A percentile compares a stretch with the other conserved stretches of the same genome.
Evolutionary conservation across 139 green algal species (phyloP).

Genomic region (Chlamydomonas schloesseri): DNA sequence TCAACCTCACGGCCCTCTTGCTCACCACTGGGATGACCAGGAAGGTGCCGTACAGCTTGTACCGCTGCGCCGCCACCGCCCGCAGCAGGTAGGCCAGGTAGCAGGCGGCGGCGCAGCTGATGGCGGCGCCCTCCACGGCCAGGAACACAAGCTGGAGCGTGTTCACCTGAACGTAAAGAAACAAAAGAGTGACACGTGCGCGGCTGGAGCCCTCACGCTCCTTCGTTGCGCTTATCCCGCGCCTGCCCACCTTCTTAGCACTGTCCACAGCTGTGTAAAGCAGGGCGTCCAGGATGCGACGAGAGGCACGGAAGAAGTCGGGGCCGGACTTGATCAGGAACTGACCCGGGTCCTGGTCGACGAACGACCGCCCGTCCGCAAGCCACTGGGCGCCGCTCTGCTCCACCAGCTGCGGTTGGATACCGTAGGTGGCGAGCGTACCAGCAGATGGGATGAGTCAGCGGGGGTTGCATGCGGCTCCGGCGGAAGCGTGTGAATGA

Average conservation of each 20-base stretch:
- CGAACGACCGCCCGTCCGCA: neutral
- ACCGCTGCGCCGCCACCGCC: constrained; percentile 17
- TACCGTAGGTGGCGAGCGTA: too few relatives aligned
- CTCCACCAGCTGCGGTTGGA: neutral
- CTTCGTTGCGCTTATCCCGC: too few relatives aligned
- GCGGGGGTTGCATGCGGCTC: too few relatives aligned
- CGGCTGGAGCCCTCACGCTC: too few relatives aligned
- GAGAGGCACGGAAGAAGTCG: neutral
- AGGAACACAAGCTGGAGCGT: constrained; percentile 11
- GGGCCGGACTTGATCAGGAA: constrained; percentile 15
- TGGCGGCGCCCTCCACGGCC: constrained; percentile 3
- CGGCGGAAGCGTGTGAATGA: too few relatives aligned
- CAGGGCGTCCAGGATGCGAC: neutral
- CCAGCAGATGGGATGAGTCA: too few relatives aligned
- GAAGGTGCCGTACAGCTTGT: constrained; percentile 39
- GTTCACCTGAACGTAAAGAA: neutral
- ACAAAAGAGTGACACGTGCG: neutral
- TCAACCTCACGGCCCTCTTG: neutral
- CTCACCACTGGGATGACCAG: constrained; percentile 31
- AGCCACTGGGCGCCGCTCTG: neutral
- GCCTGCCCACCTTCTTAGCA: neutral
- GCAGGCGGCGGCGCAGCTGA: constrained; percentile 5
- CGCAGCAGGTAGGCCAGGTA: constrained; percentile 21
- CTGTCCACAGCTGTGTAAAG: neutral
- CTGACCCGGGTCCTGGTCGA: neutral